Evolutionary conservation across 768 basidiomycete species (phyloP).

Genomic region (Phanerodontia chrysosporium): DNA sequence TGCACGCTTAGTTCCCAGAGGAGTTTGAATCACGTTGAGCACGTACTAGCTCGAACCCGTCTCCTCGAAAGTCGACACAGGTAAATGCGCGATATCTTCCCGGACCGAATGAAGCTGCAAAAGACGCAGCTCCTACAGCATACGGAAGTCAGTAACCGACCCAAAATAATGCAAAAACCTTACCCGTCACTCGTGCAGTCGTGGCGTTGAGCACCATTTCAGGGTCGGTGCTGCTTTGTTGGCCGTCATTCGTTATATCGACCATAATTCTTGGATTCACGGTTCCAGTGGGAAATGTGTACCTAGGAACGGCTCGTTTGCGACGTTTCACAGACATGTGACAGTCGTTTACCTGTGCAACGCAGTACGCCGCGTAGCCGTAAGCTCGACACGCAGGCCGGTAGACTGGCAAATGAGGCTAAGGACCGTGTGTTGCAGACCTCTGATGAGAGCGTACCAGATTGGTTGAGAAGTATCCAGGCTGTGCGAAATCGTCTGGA

Average conservation of each 20-base stretch:
- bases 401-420: conserved; percentile 38
- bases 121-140: conserved; percentile 36
- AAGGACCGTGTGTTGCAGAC: too few species aligned
- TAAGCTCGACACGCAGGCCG: conserved; percentile 53
- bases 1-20: background rate
- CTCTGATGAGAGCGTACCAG: conserved; percentile 35
- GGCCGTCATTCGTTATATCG: conserved; percentile 62
- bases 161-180: too few species aligned
- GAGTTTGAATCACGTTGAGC: background rate
- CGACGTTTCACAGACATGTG: background rate
- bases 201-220: conserved; percentile 43
- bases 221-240: conserved; percentile 45
- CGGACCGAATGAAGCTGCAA: conserved; percentile 56
- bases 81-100: conserved; percentile 54
- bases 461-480: conserved; percentile 64
- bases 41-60: conserved; percentile 30
- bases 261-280: conserved; percentile 47
- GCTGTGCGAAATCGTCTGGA: conserved; percentile 58
- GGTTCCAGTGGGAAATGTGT: conserved; percentile 20
- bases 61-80: conserved; percentile 58
- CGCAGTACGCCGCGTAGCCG: conserved; percentile 54
- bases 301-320: background rate
- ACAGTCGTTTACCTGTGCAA: conserved; percentile 43
- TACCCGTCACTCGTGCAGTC: conserved; percentile 48
- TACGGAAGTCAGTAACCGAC: too few species aligned